Conservation (phyloP, 2,329 filamentous ascomycete genomes). For the Neofusicoccum ribis region DNA sequence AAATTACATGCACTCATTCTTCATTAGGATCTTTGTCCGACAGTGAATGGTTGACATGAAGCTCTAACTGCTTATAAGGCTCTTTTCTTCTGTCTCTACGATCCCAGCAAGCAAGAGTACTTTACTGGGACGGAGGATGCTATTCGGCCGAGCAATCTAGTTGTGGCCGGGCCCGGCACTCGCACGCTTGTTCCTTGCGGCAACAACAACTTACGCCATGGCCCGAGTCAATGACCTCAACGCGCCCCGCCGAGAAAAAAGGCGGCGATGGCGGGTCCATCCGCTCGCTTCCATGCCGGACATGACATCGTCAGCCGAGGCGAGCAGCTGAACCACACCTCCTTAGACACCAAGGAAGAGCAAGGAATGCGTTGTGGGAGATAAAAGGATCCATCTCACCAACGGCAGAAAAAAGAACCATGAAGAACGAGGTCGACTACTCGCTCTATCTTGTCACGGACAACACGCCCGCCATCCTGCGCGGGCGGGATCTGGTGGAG, state of each 20-base stretch:
- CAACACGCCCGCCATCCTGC: slow-evolving; percentile 82
- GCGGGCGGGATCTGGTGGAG: slow-evolving; percentile 64
- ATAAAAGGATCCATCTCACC: neutral
- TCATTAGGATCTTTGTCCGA: too few relatives aligned
- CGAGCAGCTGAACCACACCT: neutral
- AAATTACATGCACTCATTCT: too few relatives aligned
- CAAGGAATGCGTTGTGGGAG: neutral
- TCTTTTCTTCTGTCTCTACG: too few relatives aligned
- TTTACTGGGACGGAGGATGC: neutral
- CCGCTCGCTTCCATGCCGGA: neutral
- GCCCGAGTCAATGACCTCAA: neutral
- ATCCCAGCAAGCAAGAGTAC: neutral
- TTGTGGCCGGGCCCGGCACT: neutral
- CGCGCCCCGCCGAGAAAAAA: slow-evolving; percentile 9
- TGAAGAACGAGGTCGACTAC: slow-evolving; percentile 60
- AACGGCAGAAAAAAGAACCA: neutral
- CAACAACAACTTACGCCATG: neutral
- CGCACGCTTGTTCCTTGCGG: neutral
- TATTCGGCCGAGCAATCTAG: neutral
- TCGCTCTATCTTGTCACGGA: slow-evolving; percentile 90
- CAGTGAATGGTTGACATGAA: neutral
- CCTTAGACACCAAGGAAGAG: neutral
- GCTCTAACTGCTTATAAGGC: neutral
- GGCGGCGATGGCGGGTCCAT: neutral
- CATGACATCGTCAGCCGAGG: neutral